Base-by-base conservation (phyloP, 2,329 filamentous ascomycete genomes). In the Trematosphaeria pertusa region DNA sequence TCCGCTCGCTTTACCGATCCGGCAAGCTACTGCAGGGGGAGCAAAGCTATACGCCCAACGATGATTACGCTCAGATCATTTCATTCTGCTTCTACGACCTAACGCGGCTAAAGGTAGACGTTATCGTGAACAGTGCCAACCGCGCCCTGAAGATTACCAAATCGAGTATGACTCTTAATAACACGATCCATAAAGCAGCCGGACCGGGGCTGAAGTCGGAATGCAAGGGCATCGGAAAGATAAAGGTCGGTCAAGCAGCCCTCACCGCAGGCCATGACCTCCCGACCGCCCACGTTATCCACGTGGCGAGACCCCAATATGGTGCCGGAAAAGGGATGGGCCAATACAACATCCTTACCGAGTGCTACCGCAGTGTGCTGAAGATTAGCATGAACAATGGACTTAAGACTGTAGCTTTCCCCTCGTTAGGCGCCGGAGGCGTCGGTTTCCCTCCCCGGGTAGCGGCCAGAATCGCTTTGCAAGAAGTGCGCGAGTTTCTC, bases 91-190 rank as follows among this genome's bases (percentile, higher is more conserved):
- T 54, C 32, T 52, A 67, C 36, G 64, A 71, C 21, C 39, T 72
- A 5, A 70, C 66, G 0, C 56, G 52, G n/a, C 22, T 72, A 3
- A 56, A 60, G 18, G 67, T 70, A 0, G 69, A 70, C 32, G 67
- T 67, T 9, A 70, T 72, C 15, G 62, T 72, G 9, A 71, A 67
- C 32, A 65, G 61, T 32, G 59, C 65, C 1, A 63, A 62, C 11
- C 33, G 20, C 6, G 33, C 46, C 2, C 35, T 67, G 39, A 55
- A 45, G 5, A 10, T 48, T 26, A 41, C 46, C 8, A 55, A 41
- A 42, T 9, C 26, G 7, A 37, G 22, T 6, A 45, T 51, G 2
- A 64, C 54, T 3, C 52, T 71, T 12, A 66, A 68, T 14, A 24
- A 58, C 20, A 37, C 48, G 6, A 43, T 72, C 5, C 61, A 69